phyloP scores from a whole-genome alignment of 192 early-diverging fungal genomes.

The Neocallimastix lanati region DNA sequence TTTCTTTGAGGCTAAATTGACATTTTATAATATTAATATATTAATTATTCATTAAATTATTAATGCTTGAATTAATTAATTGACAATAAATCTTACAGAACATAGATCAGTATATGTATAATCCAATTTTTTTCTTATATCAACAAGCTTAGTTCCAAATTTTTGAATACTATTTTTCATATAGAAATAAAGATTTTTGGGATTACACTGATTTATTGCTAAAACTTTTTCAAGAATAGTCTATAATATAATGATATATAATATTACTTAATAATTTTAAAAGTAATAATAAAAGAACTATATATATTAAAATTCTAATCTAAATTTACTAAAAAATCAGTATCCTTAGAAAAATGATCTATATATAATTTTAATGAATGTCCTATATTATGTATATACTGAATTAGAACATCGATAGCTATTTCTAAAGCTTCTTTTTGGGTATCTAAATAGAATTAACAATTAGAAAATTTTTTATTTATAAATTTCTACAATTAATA shows the following conservation, averaged over 20 bases:
- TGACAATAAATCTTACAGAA: too few relatives aligned
- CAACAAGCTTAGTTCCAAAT: slow-evolving; percentile 47
- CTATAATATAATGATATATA: too few relatives aligned
- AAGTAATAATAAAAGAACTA: too few relatives aligned
- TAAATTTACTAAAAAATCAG: not conserved
- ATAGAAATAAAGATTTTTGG: slow-evolving; percentile 44
- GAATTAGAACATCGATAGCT: not conserved
- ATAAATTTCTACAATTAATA: too few relatives aligned
- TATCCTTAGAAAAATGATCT: not conserved
- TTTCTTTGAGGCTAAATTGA: slow-evolving; percentile 3
- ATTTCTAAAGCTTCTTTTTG: not conserved
- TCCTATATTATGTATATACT: not conserved
- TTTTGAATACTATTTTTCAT: slow-evolving; percentile 60
- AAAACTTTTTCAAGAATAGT: not conserved
- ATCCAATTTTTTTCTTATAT: slow-evolving; percentile 59
- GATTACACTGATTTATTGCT: not conserved
- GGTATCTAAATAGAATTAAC: too few relatives aligned
- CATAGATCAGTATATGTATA: slow-evolving; percentile 45
- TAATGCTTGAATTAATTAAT: too few relatives aligned
- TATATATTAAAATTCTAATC: too few relatives aligned
- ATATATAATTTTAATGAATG: not conserved
- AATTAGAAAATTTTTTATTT: too few relatives aligned
- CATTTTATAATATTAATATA: not conserved
- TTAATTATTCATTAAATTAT: too few relatives aligned
- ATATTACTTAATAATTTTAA: too few relatives aligned